phyloP scores from a whole-genome alignment of 768 basidiomycete genomes.

The Hypholoma sublateritium region DNA sequence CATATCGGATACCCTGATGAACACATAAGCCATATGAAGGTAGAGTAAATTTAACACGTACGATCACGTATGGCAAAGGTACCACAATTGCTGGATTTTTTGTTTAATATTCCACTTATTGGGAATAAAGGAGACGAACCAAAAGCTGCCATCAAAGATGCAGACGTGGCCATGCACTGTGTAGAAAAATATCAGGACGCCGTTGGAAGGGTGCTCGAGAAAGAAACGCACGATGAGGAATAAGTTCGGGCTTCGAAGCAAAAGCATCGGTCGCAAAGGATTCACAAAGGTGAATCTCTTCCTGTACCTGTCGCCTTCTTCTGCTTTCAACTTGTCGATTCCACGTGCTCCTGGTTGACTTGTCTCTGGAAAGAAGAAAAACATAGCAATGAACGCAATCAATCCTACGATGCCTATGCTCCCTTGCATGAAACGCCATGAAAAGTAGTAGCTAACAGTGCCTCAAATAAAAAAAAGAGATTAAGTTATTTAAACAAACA shows the following conservation, averaged over 20 bases:
- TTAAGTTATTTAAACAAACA: background rate
- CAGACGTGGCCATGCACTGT: slow-evolving; percentile 13
- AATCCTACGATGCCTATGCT: slow-evolving; percentile 41
- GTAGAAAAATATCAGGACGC: background rate
- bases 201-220: too few species aligned
- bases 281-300: slow-evolving; percentile 50
- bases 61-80: slow-evolving; percentile 68
- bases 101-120: background rate
- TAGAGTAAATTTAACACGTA: slow-evolving; percentile 28
- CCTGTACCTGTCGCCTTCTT: slow-evolving; percentile 10
- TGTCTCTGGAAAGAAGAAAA: slow-evolving; percentile 62
- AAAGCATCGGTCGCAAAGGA: slow-evolving; percentile 49
- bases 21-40: background rate
- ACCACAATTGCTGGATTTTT: slow-evolving; percentile 43
- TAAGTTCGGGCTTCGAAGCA: slow-evolving; percentile 63
- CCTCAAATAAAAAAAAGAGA: slow-evolving; percentile 28
- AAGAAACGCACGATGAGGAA: slow-evolving; percentile 45
- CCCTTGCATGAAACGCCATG: slow-evolving; percentile 65
- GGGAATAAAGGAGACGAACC: slow-evolving; percentile 5
- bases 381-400: slow-evolving; percentile 37
- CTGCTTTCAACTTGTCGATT: slow-evolving; percentile 42
- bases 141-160: slow-evolving; percentile 14
- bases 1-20: slow-evolving; percentile 55
- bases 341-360: slow-evolving; percentile 59
- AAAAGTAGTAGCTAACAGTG: slow-evolving; percentile 53